Evolutionary conservation across 805 yeast species (phyloP), one percentile per base, ranked within the genome.

Genomic region (Schwanniomyces pseudopolymorphus): DNA sequence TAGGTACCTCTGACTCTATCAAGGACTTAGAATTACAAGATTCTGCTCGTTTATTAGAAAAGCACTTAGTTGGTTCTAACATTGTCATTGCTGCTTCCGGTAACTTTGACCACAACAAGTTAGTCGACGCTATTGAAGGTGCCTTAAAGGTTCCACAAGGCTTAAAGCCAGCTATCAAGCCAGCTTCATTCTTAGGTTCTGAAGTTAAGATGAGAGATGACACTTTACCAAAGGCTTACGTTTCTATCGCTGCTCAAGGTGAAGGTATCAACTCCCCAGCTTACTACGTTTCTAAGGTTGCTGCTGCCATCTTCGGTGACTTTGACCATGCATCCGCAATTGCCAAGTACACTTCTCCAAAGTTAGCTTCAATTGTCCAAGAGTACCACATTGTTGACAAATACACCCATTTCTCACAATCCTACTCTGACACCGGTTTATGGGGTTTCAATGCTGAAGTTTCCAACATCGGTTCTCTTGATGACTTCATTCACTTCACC

Each of bases 151-250:
- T 84, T 26, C 71, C 80, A 45, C 67, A 76, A 42, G 89, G 87
- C 54, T 64, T 78, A 46, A 69, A 69, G 62, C 75, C 75, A 46
- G 65, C 70, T 21, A 61, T 60, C 44, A 75, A 77, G 55, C 73
- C 80, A 45, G 80, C 87, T 50, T 65, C 81, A 46, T 87, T 87
- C 80, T 78, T 87, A 66, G 96, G 96, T 66, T 86, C 94, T 40
- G 95, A 87, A 66, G 84, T 86, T 55, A 83, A 91, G 80, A 73
- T 86, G 74, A 85, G 96, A 82, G 96, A 87, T 64, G 96, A 87
- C 70, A 87, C 89, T 58, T 66, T 85, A 61, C 89, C 92, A 64
- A 79, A 81, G 64, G 94, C 92, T 47, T 85, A 85, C 78, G 78
- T 86, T 59, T 70, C 90, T 45, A 76, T 87, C 59, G 89, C 90